Base-by-base conservation (phyloP, 441 rosid species). In the Syzygium malaccense region DNA sequence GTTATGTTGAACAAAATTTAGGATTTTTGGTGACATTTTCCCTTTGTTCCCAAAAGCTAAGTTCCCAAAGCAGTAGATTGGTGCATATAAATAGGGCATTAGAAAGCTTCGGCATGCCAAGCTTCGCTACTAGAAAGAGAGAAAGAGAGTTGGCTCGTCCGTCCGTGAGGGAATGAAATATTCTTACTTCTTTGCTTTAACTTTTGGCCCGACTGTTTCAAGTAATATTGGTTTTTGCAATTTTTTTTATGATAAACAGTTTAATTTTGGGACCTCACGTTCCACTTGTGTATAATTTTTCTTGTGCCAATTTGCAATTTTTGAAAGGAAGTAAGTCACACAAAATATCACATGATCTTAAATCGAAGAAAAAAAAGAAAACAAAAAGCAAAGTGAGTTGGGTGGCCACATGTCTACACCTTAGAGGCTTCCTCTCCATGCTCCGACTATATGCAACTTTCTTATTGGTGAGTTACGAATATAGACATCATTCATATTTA, bases 291-390 rank as follows among this genome's bases (percentile, higher is more conserved):
- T 57, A 57, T 25, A 57, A 11, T 25, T 57, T 11, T 57, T 57
- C 62, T 25, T 25, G 62, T 18, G n/a, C 62, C 14, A 25, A 25
- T 4, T 25, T 57, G 7, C 62, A 57, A 57, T 57, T 10, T 57
- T 25, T 57, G 14, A 57, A 20, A 57, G n/a, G n/a, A 57, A 9
- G n/a, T n/a, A 10, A 25, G n/a, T 14, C 25, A 57, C n/a, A 11
- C 7, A 57, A 25, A 57, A 57, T 15, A 54, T 54, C 6, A 57
- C 14, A 25, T 25, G 55, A 25, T 28, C 0, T 1, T 57, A 57
- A 26, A 10, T 57, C 1, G 3, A 0, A 26, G 1, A 26, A 57
- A 10, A 57, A 57, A 0, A 25, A 10, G 4, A 54, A 2, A 57
- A 25, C 2, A 57, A 12, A 25, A 57, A 56, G 20, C 57, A 20